Evolutionary conservation across 495 filamentous ascomycete genomes (phyloP), one percentile per base, ranked within the genome.

Genomic region (Annulohypoxylon maeteangense): DNA sequence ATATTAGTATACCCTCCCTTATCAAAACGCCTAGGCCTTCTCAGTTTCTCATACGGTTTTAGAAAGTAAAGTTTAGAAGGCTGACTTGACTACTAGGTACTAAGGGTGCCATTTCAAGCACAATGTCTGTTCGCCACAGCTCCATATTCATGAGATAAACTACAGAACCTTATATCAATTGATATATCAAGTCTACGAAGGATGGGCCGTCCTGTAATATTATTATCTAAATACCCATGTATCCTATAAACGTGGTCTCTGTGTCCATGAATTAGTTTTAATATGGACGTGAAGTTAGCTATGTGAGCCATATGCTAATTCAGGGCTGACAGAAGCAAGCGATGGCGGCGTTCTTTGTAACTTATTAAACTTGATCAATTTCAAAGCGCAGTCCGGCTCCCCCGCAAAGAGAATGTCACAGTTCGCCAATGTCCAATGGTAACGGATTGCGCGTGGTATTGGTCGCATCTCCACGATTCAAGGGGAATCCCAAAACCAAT

Each of bases 381-480:
- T 31, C 14, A 32, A 47, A 27, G 57, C 8, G 64, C 11, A 3
- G 34, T 53, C 36, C 29, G 44, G 48, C 6, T 29, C 70, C 56
- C 60, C 65, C 65, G 55, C 56, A 65, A 62, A 42, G 48, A 68
- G 42, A 23, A 50, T 55, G 61, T 65, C 40, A 18, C 50, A 59
- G 16, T 62, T 53, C 12, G 40, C 42, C 64, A 16, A 5, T 29
- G 23, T 62, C 59, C 48, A 68, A 68, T 60, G 27, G 44, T 31
- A 10, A 36, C n/a, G 11, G 20, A 20, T 11, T 32, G 42, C 44
- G 16, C 45, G 44, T 65, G 32, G 64, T 34, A 72, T 68, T 68
- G 65, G 70, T 40, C 56, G 38, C 47, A 65, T 55, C 56, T 20
- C 51, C 61, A 57, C 22, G 25, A 59, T 48, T 53, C 57, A 64